Percentiles rank a stretch among this genome's conserved stretches.
These are phyloP conservation scores for Fusarium sp. DNA, from an alignment of 2,329 filamentous ascomycete species.

Conservation along the genomic window DNA sequence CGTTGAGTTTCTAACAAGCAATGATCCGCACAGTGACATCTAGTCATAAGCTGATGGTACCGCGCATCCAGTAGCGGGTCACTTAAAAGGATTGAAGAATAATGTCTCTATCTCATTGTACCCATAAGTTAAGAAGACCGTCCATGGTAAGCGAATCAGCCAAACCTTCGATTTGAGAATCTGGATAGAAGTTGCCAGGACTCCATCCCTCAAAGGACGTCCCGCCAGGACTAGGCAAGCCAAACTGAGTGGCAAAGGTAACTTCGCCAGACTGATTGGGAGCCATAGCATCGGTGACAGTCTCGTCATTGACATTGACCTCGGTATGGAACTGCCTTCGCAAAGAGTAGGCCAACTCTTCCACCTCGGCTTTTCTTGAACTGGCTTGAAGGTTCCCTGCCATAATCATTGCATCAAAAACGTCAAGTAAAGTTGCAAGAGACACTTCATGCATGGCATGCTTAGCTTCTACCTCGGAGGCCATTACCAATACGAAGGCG, in stretches of 20 bases:
- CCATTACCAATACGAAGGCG: conserved; percentile 11
- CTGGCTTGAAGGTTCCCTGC: conserved; percentile 1
- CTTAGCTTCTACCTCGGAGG: conserved; percentile 1
- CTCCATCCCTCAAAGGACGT: neutral
- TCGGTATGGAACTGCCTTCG: neutral
- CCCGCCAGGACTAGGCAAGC: neutral
- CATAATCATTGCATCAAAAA: conserved; percentile 1
- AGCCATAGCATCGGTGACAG: neutral
- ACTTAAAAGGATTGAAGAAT: neutral
- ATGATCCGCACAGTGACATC: neutral
- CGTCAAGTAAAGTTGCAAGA: neutral
- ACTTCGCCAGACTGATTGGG: neutral
- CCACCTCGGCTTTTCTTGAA: conserved; percentile 3
- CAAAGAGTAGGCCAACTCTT: conserved; percentile 6
- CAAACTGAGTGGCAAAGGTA: neutral
- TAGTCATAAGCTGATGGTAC: neutral
- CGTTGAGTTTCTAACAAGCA: neutral
- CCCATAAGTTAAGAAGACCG: neutral
- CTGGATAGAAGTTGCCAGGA: neutral
- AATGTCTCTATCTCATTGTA: neutral
- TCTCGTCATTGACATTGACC: neutral
- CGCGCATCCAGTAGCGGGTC: neutral
- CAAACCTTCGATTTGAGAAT: neutral
- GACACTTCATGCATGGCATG: neutral
- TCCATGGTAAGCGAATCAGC: conserved; percentile 2